A percentile compares a stretch with the other conserved stretches of the same genome.
phyloP scores from a whole-genome alignment of 805 yeast genomes.

The Candida wancherniae region DNA sequence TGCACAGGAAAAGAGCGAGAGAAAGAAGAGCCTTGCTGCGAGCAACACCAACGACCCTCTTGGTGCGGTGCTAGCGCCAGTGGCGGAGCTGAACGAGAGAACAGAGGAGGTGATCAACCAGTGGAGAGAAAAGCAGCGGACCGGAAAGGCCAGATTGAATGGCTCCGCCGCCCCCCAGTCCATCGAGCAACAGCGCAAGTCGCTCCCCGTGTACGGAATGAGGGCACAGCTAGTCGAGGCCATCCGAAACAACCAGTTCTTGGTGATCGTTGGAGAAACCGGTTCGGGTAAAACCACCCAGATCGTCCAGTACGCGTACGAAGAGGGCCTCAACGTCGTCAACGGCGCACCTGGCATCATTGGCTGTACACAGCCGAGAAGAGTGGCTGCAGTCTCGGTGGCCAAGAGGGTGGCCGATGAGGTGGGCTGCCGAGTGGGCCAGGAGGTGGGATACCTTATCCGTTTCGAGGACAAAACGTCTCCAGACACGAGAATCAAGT shows the following conservation, averaged over 20 bases:
- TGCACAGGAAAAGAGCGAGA: constrained; percentile 46
- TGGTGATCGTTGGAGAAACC: constrained; percentile 89
- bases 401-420: constrained; percentile 83
- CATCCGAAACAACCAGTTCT: constrained; percentile 70
- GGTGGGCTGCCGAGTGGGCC: constrained; percentile 60
- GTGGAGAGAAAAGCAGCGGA: constrained; percentile 14
- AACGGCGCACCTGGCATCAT: constrained; percentile 27
- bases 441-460: constrained; percentile 79
- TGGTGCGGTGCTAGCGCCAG: constrained; percentile 5
- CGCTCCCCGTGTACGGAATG: constrained; percentile 70
- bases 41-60: constrained; percentile 11
- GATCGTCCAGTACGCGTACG: constrained; percentile 41
- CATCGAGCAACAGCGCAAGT: constrained; percentile 39
- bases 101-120: constrained; percentile 13
- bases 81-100: constrained; percentile 6
- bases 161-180: constrained; percentile 2
- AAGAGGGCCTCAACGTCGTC: constrained; percentile 51
- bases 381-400: constrained; percentile 79
- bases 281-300: constrained; percentile 54
- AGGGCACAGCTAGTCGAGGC: constrained; percentile 53
- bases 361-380: constrained; percentile 77
- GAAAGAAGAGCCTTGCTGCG: constrained; percentile 21
- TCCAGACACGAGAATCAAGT: constrained; percentile 65
- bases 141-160: constrained; percentile 6
- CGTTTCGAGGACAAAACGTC: constrained; percentile 71